A percentile compares a stretch with the other conserved stretches of the same genome.
Conservation (phyloP, 2,329 filamentous ascomycete species). For the Aspergillus brunneoviolaceus region DNA sequence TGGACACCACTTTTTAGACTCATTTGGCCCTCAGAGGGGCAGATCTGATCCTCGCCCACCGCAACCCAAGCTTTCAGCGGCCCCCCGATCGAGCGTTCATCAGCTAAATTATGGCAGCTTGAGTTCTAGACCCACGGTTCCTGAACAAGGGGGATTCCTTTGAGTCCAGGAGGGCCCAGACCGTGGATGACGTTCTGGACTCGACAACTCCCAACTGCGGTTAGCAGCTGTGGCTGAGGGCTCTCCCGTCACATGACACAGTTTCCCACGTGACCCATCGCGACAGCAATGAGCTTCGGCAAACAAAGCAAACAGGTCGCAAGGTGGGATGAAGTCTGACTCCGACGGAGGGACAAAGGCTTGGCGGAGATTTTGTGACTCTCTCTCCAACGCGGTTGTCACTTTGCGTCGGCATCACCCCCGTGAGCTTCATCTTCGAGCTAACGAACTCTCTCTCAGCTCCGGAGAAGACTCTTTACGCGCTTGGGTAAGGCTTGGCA, state of each 20-base stretch:
- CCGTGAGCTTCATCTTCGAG: neutral
- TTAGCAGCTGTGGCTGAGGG: constrained; percentile 13
- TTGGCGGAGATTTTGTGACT: constrained; percentile 34
- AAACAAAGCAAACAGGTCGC: constrained; percentile 24
- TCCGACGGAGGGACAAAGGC: constrained; percentile 14
- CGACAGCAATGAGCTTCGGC: neutral
- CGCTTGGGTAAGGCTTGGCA: neutral
- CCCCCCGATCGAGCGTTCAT: constrained; percentile 7
- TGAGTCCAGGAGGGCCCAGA: constrained; percentile 32
- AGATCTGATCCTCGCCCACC: neutral
- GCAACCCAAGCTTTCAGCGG: constrained; percentile 3
- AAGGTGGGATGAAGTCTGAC: constrained; percentile 23
- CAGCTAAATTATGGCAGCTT: constrained; percentile 15
- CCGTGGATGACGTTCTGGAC: constrained; percentile 31
- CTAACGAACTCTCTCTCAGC: neutral
- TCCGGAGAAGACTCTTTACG: neutral
- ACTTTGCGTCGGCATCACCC: neutral
- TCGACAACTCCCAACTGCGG: constrained; percentile 21
- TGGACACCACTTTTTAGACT: neutral
- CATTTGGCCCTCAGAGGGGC: neutral
- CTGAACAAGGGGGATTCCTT: constrained; percentile 16
- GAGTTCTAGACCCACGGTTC: constrained; percentile 30
- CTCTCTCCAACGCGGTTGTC: neutral
- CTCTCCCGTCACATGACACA: constrained; percentile 8
- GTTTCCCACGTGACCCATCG: neutral